Evolutionary conservation across 371 early-diverging fungal species (phyloP).

Genomic region (Batrachochytrium dendrobatidis): DNA sequence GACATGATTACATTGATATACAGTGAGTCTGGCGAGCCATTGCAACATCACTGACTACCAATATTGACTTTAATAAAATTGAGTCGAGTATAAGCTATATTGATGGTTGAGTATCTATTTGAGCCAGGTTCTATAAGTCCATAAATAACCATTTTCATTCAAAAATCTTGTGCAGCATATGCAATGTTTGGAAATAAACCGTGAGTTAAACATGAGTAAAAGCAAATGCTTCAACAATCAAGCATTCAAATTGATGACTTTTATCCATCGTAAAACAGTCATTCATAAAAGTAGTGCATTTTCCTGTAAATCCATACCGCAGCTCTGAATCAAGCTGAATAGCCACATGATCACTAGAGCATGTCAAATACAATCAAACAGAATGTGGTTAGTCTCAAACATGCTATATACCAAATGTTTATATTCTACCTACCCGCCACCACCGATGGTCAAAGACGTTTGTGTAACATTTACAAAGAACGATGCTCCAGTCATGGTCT

Average conservation of each 20-base stretch:
- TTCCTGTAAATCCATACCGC: slow-evolving; percentile 24
- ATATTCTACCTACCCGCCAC: slow-evolving; percentile 27
- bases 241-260: slow-evolving; percentile 19
- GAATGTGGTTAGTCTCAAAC: not conserved
- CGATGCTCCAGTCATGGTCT: slow-evolving; percentile 13
- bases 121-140: too few species aligned
- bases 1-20: not conserved
- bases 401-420: not conserved
- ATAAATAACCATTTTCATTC: too few species aligned
- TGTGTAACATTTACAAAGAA: slow-evolving; percentile 26
- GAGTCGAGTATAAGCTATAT: too few species aligned
- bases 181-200: too few species aligned
- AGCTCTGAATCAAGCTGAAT: slow-evolving; percentile 24
- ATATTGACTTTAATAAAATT: too few species aligned
- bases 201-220: slow-evolving; percentile 13
- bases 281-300: slow-evolving; percentile 34
- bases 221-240: slow-evolving; percentile 31
- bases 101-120: too few species aligned
- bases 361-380: not conserved
- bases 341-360: slow-evolving; percentile 12
- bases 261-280: slow-evolving; percentile 25
- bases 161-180: too few species aligned
- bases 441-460: slow-evolving; percentile 30
- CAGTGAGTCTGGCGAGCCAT: too few species aligned
- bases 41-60: too few species aligned